Base-by-base conservation (phyloP, 495 filamentous ascomycete species). In the Neurospora discreta region DNA sequence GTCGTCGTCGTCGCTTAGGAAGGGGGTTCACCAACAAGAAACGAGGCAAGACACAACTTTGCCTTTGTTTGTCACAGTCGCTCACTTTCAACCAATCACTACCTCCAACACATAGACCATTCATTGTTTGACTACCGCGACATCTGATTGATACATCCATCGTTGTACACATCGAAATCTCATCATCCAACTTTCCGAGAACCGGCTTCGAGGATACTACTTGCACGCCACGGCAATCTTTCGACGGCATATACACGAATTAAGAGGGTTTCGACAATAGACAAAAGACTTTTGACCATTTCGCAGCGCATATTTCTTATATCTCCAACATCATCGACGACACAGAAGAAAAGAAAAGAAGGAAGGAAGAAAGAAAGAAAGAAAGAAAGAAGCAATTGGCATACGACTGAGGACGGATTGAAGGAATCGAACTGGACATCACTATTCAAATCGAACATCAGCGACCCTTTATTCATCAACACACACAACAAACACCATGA, bases 61-160 rank as follows among this genome's bases (percentile, higher is more conserved):
- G 72, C 73, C 70, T 74, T 69, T 73, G 60, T 74, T 39, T 74
- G 23, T 71, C 69, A 52, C 69, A 52, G 30, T 30, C 52, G 26
- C 52, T 65, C 52, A 65, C 52, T 33, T 65, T 65, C 52, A 65
- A 65, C 52, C 52, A 65, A 65, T 65, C 26, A 65, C 52, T 26
- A 33, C 52, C 33, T 36, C 33, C 52, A 65, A 33, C 52, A 33
- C 26, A 65, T 33, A 30, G 13, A 33, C 26, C 52, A 65, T 65
- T 65, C 52, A 65, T 65, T 65, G 26, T 18, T 18, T 33, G 0
- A 65, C 52, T 65, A 30, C 26, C 26, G 26, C 52, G 52, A 18
- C 52, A 33, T 65, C 52, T 65, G 52, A 65, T 65, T 26, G 52
- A 60, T 18, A 60, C 52, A 60, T 33, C 26, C 23, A n/a, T n/a